Conservation (phyloP, 2,329 filamentous ascomycete genomes). For the Phialemoniopsis sp. region DNA sequence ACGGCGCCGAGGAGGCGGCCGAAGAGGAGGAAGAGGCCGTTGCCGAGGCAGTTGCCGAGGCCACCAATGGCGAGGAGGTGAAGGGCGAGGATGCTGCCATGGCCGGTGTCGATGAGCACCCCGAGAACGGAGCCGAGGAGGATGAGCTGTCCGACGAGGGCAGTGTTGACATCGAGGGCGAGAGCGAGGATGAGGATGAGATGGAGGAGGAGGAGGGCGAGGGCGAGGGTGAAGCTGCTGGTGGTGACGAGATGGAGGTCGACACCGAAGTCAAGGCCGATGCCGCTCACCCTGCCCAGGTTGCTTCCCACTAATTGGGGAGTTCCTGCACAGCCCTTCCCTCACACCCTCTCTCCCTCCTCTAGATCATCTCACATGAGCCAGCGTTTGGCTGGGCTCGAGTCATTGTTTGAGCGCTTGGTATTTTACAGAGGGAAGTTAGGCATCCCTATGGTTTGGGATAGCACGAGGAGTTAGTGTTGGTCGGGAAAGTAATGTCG, state of each 20-base stretch:
- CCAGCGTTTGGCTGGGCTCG: no score
- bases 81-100: constrained; percentile 22
- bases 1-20: constrained; percentile 85
- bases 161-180: constrained; percentile 31
- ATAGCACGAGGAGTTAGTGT: no score
- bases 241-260: constrained; percentile 29
- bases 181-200: constrained; percentile 31
- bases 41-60: constrained; percentile 28
- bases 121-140: constrained; percentile 22
- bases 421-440: no score
- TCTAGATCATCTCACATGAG: no score
- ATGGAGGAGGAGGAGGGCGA: constrained; percentile 26
- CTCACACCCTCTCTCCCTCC: no score
- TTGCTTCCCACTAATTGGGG: constrained; percentile 17
- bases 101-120: constrained; percentile 22
- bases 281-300: constrained; percentile 15
- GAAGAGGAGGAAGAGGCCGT: constrained; percentile 61
- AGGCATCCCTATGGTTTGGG: no score
- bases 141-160: constrained; percentile 32
- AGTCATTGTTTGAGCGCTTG: no score
- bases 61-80: constrained; percentile 9
- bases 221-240: constrained; percentile 15
- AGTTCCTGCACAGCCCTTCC: background rate
- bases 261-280: constrained; percentile 7
- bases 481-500: no score